Evolutionary conservation across 495 filamentous ascomycete genomes (phyloP).

Genomic region (Xylaria intraflava): DNA sequence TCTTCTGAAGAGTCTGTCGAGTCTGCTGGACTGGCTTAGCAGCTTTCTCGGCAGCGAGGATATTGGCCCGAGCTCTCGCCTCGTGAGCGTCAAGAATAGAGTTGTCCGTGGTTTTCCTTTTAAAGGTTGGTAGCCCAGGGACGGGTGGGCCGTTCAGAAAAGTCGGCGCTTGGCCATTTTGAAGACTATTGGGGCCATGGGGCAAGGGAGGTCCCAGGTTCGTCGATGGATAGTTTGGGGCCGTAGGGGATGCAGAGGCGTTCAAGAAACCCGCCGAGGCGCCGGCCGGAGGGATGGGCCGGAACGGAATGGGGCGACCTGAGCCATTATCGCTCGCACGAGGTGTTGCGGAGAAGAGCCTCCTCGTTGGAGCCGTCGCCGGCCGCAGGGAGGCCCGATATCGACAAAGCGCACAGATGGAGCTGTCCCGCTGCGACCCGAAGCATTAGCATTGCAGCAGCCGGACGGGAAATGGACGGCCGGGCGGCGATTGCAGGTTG

Average conservation of each 20-base stretch:
- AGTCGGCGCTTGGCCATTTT: background rate
- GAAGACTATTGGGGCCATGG: background rate
- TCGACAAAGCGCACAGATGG: slow-evolving; percentile 26
- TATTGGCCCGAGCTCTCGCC: slow-evolving; percentile 13
- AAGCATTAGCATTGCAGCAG: slow-evolving; percentile 8
- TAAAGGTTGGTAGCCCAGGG: background rate
- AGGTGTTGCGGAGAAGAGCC: slow-evolving; percentile 11
- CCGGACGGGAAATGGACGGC: background rate
- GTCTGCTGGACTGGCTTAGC: background rate
- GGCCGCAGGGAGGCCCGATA: slow-evolving; percentile 17
- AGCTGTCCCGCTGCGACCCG: slow-evolving; percentile 16
- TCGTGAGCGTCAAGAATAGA: slow-evolving; percentile 13
- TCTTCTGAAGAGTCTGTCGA: background rate
- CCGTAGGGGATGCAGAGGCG: background rate
- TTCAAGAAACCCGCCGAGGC: background rate
- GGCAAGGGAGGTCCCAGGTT: background rate
- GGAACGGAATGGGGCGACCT: background rate
- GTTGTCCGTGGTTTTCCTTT: slow-evolving; percentile 1
- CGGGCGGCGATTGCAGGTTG: no score
- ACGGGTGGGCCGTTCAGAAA: background rate
- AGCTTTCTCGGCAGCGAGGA: slow-evolving; percentile 10
- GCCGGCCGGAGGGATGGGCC: background rate
- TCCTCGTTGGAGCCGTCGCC: slow-evolving; percentile 3
- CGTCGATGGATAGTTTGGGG: background rate
- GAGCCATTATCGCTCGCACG: background rate